Evolutionary conservation across 805 yeast genomes (phyloP).

Genomic region (Pichia insulana): DNA sequence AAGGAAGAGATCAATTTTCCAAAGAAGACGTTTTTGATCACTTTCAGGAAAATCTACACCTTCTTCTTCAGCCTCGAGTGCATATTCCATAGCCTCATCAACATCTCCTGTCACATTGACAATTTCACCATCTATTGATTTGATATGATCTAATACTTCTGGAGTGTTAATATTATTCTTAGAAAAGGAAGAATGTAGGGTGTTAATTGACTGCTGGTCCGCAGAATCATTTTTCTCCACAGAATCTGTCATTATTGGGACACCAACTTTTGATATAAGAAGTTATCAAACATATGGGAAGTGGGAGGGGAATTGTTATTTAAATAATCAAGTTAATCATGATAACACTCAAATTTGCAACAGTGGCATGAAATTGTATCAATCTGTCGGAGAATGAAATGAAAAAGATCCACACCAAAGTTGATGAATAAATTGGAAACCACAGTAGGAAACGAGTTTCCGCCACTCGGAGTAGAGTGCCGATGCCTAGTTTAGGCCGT

Average conservation of each 20-base stretch:
- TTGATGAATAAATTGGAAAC: too few species aligned
- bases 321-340: too few species aligned
- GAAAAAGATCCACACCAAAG: too few species aligned
- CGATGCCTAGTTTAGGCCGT: conserved; percentile 21
- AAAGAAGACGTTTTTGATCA: conserved; percentile 6
- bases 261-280: too few species aligned
- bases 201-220: neutral
- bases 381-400: too few species aligned
- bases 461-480: too few species aligned
- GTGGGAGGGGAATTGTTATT: too few species aligned
- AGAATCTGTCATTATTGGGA: neutral
- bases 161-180: conserved; percentile 8
- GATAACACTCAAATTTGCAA: too few species aligned
- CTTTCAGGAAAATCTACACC: neutral
- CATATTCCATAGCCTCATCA: conserved; percentile 3
- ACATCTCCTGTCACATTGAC: conserved; percentile 10
- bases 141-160: conserved; percentile 5
- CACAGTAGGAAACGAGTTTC: too few species aligned
- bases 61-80: neutral
- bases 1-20: conserved; percentile 42
- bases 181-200: conserved; percentile 9
- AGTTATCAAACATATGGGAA: too few species aligned
- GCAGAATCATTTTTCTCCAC: neutral
- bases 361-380: too few species aligned
- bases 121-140: conserved; percentile 7